phyloP scores from a whole-genome alignment of 805 yeast genomes.

The Saccharomycopsis malanga region DNA sequence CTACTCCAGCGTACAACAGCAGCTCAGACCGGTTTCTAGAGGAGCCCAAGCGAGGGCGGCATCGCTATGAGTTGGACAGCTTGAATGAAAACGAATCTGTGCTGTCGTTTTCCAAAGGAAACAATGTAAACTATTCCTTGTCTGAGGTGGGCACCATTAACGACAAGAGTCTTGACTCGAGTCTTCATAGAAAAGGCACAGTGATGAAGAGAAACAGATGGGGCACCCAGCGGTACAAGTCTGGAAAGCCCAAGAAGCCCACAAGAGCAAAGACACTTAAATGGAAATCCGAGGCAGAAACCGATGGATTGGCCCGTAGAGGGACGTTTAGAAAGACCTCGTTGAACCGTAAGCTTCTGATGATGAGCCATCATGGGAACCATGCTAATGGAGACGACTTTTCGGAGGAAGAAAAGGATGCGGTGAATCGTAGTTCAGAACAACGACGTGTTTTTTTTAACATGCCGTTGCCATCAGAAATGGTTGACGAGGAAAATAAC shows the following conservation, averaged over 20 bases:
- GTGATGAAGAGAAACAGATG: conserved; percentile 73
- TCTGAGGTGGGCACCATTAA: conserved; percentile 17
- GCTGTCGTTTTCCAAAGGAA: neutral
- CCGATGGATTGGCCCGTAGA: conserved; percentile 14
- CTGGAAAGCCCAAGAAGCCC: conserved; percentile 53
- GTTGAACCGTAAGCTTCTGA: neutral
- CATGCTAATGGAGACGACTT: conserved; percentile 27
- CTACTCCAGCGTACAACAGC: neutral
- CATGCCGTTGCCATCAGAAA: conserved; percentile 49
- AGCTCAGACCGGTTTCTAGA: neutral
- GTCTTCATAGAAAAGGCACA: conserved; percentile 35
- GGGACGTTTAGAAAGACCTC: conserved; percentile 5
- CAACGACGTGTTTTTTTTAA: conserved; percentile 53
- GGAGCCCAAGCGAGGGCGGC: conserved; percentile 1
- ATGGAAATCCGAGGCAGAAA: conserved; percentile 28
- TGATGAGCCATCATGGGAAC: conserved; percentile 17
- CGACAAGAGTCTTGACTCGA: conserved; percentile 23
- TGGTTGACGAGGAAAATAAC: conserved; percentile 52
- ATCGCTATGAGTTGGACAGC: conserved; percentile 5
- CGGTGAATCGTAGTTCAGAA: conserved; percentile 33
- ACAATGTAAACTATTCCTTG: conserved; percentile 8
- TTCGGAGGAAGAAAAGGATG: conserved; percentile 30
- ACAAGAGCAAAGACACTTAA: conserved; percentile 56
- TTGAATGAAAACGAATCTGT: conserved; percentile 16
- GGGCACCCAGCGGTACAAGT: conserved; percentile 81